Conservation (phyloP, 2,329 filamentous ascomycete genomes). For the Cadophora gregata region DNA sequence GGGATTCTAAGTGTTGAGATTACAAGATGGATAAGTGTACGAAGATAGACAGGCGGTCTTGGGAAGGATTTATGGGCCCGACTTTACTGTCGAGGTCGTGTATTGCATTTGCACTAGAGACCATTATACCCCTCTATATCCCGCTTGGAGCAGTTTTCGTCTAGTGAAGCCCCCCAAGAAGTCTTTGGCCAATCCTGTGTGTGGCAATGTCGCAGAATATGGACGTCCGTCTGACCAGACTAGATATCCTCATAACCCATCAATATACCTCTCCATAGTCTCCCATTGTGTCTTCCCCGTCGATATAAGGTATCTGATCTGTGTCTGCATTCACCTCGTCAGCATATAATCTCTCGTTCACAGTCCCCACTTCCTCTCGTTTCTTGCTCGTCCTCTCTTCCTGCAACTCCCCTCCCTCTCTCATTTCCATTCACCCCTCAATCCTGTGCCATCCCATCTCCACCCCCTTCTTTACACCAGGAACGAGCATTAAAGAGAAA, state of each 20-base stretch:
- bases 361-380: background rate
- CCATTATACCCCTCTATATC: slow-evolving; percentile 6
- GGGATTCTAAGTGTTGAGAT: background rate
- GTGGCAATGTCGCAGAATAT: background rate
- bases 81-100: background rate
- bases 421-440: background rate
- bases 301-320: slow-evolving; percentile 67
- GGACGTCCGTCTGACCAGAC: background rate
- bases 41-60: background rate
- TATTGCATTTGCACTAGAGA: slow-evolving; percentile 7
- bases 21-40: background rate
- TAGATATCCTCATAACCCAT: slow-evolving; percentile 48
- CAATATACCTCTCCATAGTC: slow-evolving; percentile 63
- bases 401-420: background rate
- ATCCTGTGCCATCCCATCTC: background rate
- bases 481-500: background rate
- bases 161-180: too few species aligned
- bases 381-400: background rate
- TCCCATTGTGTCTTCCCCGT: slow-evolving; percentile 72
- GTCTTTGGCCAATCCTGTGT: background rate
- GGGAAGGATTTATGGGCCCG: background rate
- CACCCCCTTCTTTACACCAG: background rate
- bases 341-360: slow-evolving; percentile 7
- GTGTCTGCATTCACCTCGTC: slow-evolving; percentile 49
- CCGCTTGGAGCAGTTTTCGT: background rate